Base-by-base conservation (phyloP, 2,329 filamentous ascomycete species). In the Mycosphaerella sp. region DNA sequence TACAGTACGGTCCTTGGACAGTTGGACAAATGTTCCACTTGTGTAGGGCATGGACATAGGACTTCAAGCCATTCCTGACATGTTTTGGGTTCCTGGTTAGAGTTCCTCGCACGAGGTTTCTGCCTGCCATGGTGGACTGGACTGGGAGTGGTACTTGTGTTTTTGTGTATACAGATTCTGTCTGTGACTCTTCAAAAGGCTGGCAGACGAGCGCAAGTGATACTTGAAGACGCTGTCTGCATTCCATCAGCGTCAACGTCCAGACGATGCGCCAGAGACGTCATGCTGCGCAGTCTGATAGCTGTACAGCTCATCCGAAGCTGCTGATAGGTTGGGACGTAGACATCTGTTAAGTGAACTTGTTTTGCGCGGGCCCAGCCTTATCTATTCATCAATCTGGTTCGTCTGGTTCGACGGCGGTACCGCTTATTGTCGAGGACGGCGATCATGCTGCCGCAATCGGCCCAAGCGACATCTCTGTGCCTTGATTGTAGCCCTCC, bases 1-100 rank as follows among this genome's bases (percentile, higher is more conserved):
- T 72, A 56, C 73, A 74, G 68, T 80, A 87, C 6, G 81, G 83
- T 4, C 84, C 82, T 1, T 77, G 75, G 55, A 77, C 72, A 52
- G 82, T 85, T 30, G 84, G 81, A 17, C 75, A 68, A 63, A 86
- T 81, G 52, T 77, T 74, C 65, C 60, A 64, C 36, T 62, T 62
- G 39, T 54, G 44, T 13, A 64, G 45, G 18, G 60, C 59, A 44
- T 61, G 58, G 13, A 58, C 60, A 32, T 68, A 68, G 8, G 63
- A 62, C 47, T 63, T 65, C 37, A 63, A 39, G 30, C 65, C 65
- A 53, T 60, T 59, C 25, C 60, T 55, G 16, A 49, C 42, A 53
- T 65, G 62, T 42, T 65, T 55, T 4, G 60, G 55, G 51, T 65
- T 67, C 21, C 60, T 52, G 44, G 59, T 55, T 27, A 66, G 56